Percentiles rank a stretch among this genome's conserved stretches.
Conservation (phyloP, 2,329 filamentous ascomycete genomes). For the Penicillium digitatum region DNA sequence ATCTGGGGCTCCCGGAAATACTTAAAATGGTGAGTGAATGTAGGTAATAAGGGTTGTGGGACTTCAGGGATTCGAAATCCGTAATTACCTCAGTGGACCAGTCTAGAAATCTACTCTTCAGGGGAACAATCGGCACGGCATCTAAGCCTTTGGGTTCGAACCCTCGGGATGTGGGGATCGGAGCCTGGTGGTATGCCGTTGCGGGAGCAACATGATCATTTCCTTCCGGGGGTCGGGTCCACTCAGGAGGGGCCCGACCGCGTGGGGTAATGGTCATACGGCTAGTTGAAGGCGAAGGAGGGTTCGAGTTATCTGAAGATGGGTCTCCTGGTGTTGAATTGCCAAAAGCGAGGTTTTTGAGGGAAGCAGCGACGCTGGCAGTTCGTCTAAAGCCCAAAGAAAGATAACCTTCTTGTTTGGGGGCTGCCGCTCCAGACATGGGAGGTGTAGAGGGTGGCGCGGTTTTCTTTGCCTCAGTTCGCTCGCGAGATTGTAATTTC, state of each 20-base stretch:
- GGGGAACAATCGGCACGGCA: slow-evolving; percentile 62
- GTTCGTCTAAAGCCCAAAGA: slow-evolving; percentile 59
- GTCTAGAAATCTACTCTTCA: slow-evolving; percentile 80
- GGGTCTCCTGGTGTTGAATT: slow-evolving; percentile 34
- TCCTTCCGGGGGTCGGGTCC: slow-evolving; percentile 67
- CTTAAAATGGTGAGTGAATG: slow-evolving; percentile 38
- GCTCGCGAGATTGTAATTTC: slow-evolving; percentile 41
- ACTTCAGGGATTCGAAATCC: slow-evolving; percentile 13
- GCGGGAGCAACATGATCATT: slow-evolving; percentile 63
- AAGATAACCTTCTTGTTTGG: slow-evolving; percentile 59
- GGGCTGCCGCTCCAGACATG: slow-evolving; percentile 42
- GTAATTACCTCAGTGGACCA: slow-evolving; percentile 75
- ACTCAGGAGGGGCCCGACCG: slow-evolving; percentile 54
- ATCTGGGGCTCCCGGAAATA: slow-evolving; percentile 99
- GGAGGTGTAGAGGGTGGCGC: slow-evolving; percentile 47
- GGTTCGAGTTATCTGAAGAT: slow-evolving; percentile 26
- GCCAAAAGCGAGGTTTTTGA: slow-evolving; percentile 59
- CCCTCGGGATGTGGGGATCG: slow-evolving; percentile 72
- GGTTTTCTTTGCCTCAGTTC: slow-evolving; percentile 33
- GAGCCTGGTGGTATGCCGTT: slow-evolving; percentile 70
- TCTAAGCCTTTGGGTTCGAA: slow-evolving; percentile 62
- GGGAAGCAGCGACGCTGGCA: slow-evolving; percentile 61
- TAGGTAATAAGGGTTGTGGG: slow-evolving; percentile 11
- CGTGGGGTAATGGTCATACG: slow-evolving; percentile 44
- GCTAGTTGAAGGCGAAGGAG: slow-evolving; percentile 31